Base-by-base conservation (phyloP, 352 stramenopile genomes). In the Globisporangium cederbergense region DNA sequence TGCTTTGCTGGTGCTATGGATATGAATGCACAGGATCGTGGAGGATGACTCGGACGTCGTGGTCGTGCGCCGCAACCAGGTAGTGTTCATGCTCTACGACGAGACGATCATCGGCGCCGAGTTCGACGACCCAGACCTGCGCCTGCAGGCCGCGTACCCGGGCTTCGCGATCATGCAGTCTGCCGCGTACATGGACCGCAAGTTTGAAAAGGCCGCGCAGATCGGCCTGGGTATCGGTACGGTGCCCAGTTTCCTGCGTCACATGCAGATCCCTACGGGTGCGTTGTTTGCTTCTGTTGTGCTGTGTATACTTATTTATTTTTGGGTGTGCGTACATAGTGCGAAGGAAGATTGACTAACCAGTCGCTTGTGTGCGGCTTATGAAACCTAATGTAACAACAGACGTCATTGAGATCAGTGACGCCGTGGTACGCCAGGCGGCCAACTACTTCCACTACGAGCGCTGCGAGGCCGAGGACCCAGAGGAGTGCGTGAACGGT, bases 141-240 rank as follows among this genome's bases (percentile, higher is more conserved):
- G 80, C 30, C 66, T 74, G 34, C 82, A 91, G 61, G 83, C 84
- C 30, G 81, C 79, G 46, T 93, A 86, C 68, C 84, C 82, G 10
- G 84, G 82, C 53, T 93, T 93, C 58, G 83, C 82, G 34, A 90
- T 93, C 73, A 93, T 91, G 84, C 82, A 93, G 67, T 86, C 77
- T 56, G 70, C 77, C 9, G 67, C 65, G 3, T 93, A 90, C 67
- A 62, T 91, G 53, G 55, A 76, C 32, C 66, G 66, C 14, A 78
- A 74, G 54, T 72, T 86, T 34, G 60, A 62, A 3, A 62, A 69
- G 3, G 84, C 81, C 1, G 30, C 85, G 46, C 84, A 93, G 65
- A 81, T 93, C 38, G 84, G 84, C 13, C 67, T 93, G 28, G 84
- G 84, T 38, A 89, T 93, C 60, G 84, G 84, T 47, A 80, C 80